phyloP scores from a whole-genome alignment of 805 yeast species.

The Spathaspora boniae region DNA sequence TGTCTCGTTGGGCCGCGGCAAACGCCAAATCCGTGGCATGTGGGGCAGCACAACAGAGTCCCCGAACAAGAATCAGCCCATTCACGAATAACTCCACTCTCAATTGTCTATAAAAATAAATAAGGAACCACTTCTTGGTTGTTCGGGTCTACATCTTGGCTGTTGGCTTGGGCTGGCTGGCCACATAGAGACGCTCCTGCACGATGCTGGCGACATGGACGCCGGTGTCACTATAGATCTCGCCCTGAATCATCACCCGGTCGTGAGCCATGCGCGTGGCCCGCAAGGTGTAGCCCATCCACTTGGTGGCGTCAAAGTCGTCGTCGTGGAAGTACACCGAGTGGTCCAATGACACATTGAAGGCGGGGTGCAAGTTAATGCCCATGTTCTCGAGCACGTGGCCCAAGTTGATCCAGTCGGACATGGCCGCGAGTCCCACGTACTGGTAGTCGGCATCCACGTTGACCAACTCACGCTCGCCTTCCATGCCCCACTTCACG shows the following conservation, averaged over 20 bases:
- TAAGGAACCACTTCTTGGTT: background rate
- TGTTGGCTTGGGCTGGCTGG: conserved; percentile 1
- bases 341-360: conserved; percentile 67
- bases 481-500: conserved; percentile 1
- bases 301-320: conserved; percentile 47
- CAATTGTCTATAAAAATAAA: background rate
- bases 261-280: conserved; percentile 49
- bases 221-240: conserved; percentile 48
- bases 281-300: conserved; percentile 48
- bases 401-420: conserved; percentile 45
- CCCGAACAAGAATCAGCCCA: too few relatives aligned
- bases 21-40: too few relatives aligned
- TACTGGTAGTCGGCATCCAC: conserved; percentile 30
- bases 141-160: background rate
- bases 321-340: conserved; percentile 60
- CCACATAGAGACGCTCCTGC: conserved; percentile 56
- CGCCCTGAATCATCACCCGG: conserved; percentile 55
- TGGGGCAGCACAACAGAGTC: too few relatives aligned
- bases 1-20: too few relatives aligned
- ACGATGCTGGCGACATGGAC: conserved; percentile 54
- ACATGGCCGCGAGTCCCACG: conserved; percentile 54
- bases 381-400: conserved; percentile 23
- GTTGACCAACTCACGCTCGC: conserved; percentile 9
- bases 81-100: too few relatives aligned
- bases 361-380: conserved; percentile 22